Conservation (phyloP, 1,284 basidiomycete genomes). For the Heterobasidion parviporum region DNA sequence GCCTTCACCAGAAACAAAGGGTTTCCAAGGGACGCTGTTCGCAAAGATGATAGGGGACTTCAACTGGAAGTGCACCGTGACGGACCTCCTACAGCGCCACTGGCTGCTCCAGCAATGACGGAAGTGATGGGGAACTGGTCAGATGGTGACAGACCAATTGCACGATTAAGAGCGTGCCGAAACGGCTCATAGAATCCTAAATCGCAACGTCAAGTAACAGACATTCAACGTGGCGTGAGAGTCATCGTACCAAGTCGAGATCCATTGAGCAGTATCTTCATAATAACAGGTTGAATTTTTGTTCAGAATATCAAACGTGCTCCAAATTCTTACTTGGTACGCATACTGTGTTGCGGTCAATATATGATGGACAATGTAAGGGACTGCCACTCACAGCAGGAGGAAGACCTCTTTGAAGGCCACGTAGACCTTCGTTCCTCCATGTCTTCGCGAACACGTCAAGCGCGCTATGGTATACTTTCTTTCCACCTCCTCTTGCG, state of each 20-base stretch:
- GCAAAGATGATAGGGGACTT: background rate
- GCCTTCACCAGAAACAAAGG: slow-evolving; percentile 96
- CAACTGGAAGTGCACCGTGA: slow-evolving; percentile 4
- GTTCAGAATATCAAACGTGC: background rate
- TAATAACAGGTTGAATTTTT: background rate
- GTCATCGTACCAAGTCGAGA: slow-evolving; percentile 76
- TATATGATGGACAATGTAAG: slow-evolving; percentile 9
- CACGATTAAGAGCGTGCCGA: slow-evolving; percentile 61
- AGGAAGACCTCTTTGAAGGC: slow-evolving; percentile 84
- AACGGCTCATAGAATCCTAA: slow-evolving; percentile 95
- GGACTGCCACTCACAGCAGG: slow-evolving; percentile 65
- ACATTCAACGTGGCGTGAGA: slow-evolving; percentile 7
- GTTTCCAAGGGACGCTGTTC: slow-evolving; percentile 81
- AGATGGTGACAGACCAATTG: slow-evolving; percentile 55
- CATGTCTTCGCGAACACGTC: slow-evolving; percentile 90
- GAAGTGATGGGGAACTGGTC: slow-evolving; percentile 70
- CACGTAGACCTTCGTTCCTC: slow-evolving; percentile 84
- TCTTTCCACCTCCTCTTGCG: slow-evolving; percentile 60
- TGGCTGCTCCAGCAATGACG: slow-evolving; percentile 79
- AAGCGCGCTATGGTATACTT: slow-evolving; percentile 83
- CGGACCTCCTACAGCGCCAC: slow-evolving; percentile 85
- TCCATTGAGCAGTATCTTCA: slow-evolving; percentile 86
- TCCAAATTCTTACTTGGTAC: slow-evolving; percentile 63
- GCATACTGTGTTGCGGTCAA: slow-evolving; percentile 53
- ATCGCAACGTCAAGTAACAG: background rate